Evolutionary conservation across 768 basidiomycete genomes (phyloP).

Genomic region (Wakefieldia striispora): DNA sequence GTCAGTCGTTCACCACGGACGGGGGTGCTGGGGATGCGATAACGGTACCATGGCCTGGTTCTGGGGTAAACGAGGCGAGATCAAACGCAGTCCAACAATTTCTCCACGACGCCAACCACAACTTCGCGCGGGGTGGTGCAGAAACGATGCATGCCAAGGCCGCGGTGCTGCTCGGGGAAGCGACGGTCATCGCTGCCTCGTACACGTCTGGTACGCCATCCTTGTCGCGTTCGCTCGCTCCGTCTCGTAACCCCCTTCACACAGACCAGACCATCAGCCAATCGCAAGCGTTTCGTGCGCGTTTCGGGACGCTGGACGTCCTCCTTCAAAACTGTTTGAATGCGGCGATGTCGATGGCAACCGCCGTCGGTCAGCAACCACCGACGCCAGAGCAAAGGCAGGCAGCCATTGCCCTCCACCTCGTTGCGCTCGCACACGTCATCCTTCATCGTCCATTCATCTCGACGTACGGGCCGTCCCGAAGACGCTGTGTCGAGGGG

Average conservation of each 20-base stretch:
- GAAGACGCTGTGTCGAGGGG: conserved; percentile 13
- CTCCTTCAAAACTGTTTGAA: conserved; percentile 37
- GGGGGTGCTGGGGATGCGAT: conserved; percentile 29
- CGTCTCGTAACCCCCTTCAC: neutral
- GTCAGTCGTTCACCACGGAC: conserved; percentile 20
- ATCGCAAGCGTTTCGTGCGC: conserved; percentile 39
- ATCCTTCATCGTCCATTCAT: conserved; percentile 23
- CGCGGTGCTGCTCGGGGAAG: conserved; percentile 36
- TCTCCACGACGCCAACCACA: conserved; percentile 13
- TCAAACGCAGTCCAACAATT: conserved; percentile 15
- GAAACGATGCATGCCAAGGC: conserved; percentile 27
- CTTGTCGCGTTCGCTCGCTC: neutral
- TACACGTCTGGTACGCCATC: conserved; percentile 27
- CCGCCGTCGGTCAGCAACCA: neutral
- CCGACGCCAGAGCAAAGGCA: neutral
- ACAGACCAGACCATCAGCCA: conserved; percentile 44
- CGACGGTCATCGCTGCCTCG: conserved; percentile 25
- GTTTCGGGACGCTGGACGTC: conserved; percentile 45
- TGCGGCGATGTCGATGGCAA: conserved; percentile 9
- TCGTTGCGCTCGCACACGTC: conserved; percentile 25
- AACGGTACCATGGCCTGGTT: conserved; percentile 43
- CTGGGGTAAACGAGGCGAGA: conserved; percentile 3
- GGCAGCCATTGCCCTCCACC: conserved; percentile 14
- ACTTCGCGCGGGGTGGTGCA: conserved; percentile 5
- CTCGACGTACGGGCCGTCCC: conserved; percentile 11